Evolutionary conservation across 148 eudicot species (phyloP), one percentile per base, ranked within the genome.

Genomic region (Amaranthus cruentus): DNA sequence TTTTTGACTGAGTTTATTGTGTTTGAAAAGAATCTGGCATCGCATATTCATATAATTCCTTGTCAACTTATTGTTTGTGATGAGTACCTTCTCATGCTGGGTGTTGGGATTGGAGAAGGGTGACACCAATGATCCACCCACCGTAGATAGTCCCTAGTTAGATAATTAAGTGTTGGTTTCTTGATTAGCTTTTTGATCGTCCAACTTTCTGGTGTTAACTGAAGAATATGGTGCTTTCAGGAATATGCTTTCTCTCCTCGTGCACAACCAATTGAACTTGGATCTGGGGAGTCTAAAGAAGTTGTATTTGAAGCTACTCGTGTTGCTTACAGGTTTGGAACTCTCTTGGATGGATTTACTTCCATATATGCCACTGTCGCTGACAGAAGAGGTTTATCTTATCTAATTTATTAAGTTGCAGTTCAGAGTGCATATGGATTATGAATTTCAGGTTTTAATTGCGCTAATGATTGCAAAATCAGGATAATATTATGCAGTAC

Each of bases 191-290:
- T 13, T 54, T 54, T 10, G 14, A 74, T 18, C 18, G 12, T 55
- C 55, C 62, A 59, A 66, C 56, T 14, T 60, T 52, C 67, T 68
- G 47, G 73, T 51, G 14, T 82, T 9, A 63, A 74, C 76, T 80
- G 62, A 81, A 57, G 28, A 53, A 67, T 49, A 67, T 65, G 6
- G 43, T 53, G 61, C 78, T 56, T 85, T 79, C 84, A 95, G 99
- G 99, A 95, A 74, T 95, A 90, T 88, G 92, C 97, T 76, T 95
- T 95, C 83, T 84, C 86, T 53, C 97, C 99, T 75, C 83, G 92
- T 68, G 99, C 99, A 64, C 90, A 90, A 75, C 96, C 96, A 71
- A 88, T 95, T 75, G 99, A 95, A 78, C 86, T 95, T 79, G 92
- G 88, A 43, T 92, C 99, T 70, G 97, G 99, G 55, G 94, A 90